phyloP scores from a whole-genome alignment of 306 rosid genomes.

The Psophocarpus tetragonolobus region DNA sequence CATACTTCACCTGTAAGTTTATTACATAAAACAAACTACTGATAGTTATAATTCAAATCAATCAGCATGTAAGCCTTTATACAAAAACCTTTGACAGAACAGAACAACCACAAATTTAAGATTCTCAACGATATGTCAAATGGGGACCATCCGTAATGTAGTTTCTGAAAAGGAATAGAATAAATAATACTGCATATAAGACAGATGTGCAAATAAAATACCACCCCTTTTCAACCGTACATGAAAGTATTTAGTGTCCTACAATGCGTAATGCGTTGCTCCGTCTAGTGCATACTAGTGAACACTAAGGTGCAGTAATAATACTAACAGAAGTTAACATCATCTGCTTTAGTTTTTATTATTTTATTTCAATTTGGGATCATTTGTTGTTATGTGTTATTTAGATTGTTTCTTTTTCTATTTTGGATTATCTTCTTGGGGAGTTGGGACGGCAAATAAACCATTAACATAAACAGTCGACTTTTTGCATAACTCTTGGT shows the following conservation, averaged over 20 bases:
- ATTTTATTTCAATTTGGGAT: neutral
- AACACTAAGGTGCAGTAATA: neutral
- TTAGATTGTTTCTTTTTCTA: neutral
- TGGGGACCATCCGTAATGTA: neutral
- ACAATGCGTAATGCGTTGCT: neutral
- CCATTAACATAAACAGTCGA: neutral
- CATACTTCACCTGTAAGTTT: neutral
- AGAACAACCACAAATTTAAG: neutral
- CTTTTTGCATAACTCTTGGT: neutral
- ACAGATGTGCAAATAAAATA: neutral
- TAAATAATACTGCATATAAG: neutral
- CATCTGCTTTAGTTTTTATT: neutral
- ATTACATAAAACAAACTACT: neutral
- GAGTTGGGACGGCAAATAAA: neutral
- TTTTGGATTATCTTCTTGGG: neutral
- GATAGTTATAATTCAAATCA: neutral
- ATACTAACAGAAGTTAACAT: neutral
- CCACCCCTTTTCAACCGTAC: neutral
- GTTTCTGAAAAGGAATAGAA: slow-evolving; percentile 1
- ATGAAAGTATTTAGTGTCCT: neutral
- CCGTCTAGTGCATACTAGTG: neutral
- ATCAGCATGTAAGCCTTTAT: neutral
- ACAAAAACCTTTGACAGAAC: slow-evolving; percentile 21
- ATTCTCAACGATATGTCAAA: neutral
- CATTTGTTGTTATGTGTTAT: neutral